Conservation (phyloP, 202 grass and related monocot genomes). For the Zizania palustris region DNA sequence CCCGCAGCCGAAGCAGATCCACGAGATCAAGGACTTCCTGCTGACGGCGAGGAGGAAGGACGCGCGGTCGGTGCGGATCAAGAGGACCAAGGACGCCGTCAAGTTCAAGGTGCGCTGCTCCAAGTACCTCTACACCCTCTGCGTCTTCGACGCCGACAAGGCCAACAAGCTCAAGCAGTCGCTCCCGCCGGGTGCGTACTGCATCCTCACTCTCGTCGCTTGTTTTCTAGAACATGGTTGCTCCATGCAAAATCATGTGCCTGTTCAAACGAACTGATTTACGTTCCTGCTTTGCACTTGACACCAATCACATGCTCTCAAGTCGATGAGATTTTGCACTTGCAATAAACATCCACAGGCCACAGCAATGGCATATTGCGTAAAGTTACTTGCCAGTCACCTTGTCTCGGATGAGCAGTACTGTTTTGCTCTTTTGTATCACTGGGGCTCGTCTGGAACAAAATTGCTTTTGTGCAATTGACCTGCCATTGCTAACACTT, state of each 20-base stretch:
- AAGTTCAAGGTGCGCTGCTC: constrained; percentile 94
- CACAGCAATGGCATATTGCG: neutral
- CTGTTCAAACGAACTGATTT: neutral
- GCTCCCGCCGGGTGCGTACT: constrained; percentile 63
- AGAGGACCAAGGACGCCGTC: constrained; percentile 77
- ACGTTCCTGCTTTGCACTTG: neutral
- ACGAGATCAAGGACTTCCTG: constrained; percentile 95
- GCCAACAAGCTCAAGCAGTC: constrained; percentile 94
- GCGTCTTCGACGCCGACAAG: constrained; percentile 86
- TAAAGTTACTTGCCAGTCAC: neutral
- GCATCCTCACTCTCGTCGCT: neutral
- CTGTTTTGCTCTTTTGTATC: neutral
- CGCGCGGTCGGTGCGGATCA: constrained; percentile 77
- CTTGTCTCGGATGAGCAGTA: neutral
- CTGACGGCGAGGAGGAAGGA: constrained; percentile 85
- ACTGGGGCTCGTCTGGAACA: neutral
- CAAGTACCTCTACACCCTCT: constrained; percentile 90
- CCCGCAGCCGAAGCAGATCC: constrained; percentile 81
- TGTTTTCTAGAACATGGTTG: neutral
- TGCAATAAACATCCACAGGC: no score
- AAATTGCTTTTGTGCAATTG: neutral
- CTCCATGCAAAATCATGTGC: neutral
- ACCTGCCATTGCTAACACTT: neutral
- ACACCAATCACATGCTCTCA: no score
- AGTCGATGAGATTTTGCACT: no score